phyloP scores from a whole-genome alignment of 495 filamentous ascomycete genomes.

The Daldinia vernicosa region DNA sequence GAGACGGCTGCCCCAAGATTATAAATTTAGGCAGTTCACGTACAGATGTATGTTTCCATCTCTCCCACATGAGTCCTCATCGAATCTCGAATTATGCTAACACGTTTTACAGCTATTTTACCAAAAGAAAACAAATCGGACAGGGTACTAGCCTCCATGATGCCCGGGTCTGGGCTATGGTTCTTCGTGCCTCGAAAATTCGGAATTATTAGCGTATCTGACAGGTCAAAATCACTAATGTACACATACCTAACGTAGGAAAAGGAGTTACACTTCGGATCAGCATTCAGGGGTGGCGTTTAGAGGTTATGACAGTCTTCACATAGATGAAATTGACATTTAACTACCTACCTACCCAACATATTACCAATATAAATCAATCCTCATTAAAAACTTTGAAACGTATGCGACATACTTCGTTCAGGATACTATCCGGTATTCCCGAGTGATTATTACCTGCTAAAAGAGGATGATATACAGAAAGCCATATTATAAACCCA shows the following conservation, averaged over 20 bases:
- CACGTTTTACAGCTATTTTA: constrained; percentile 54
- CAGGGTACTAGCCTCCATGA: constrained; percentile 51
- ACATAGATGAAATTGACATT: constrained; percentile 25
- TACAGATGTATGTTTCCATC: constrained; percentile 78
- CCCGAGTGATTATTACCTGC: constrained; percentile 24
- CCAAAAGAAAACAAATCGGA: constrained; percentile 64
- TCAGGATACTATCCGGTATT: constrained; percentile 17
- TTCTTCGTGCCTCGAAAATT: constrained; percentile 3
- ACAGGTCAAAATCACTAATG: constrained; percentile 8
- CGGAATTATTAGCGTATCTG: constrained; percentile 1
- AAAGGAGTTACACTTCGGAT: constrained; percentile 17
- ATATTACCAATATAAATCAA: constrained; percentile 13
- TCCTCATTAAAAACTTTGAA: constrained; percentile 19
- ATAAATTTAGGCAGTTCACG: constrained; percentile 95
- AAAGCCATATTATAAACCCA: constrained; percentile 11
- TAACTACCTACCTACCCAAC: background rate
- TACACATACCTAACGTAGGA: background rate
- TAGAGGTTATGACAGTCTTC: constrained; percentile 26
- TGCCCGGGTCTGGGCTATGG: constrained; percentile 54
- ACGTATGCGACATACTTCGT: constrained; percentile 24
- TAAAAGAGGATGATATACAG: constrained; percentile 37
- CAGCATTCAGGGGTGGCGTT: constrained; percentile 44
- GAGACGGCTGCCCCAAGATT: constrained; percentile 99
- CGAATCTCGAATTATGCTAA: constrained; percentile 38
- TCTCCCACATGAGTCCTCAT: background rate